Conservation (phyloP, 2,329 filamentous ascomycete genomes). For the Cucurbitaria berberidis region DNA sequence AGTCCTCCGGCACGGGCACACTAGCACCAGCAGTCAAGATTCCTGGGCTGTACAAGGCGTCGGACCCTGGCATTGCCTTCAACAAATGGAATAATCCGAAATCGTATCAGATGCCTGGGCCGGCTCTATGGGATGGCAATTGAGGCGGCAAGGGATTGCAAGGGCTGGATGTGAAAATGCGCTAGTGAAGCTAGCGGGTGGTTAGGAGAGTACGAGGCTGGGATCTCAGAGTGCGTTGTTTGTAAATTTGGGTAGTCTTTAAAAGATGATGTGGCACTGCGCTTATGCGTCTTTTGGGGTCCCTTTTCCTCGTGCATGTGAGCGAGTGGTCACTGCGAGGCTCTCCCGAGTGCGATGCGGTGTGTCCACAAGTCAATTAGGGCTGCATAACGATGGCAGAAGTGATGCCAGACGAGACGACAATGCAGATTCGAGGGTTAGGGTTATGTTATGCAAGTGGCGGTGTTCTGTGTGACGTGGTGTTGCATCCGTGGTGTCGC, state of each 20-base stretch:
- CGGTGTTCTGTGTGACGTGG: slow-evolving; percentile 21
- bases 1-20: slow-evolving; percentile 49
- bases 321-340: background rate
- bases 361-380: background rate
- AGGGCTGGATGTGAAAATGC: background rate
- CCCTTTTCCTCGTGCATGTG: background rate
- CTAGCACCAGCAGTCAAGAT: slow-evolving; percentile 55
- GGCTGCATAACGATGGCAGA: background rate
- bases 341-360: background rate
- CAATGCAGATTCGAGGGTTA: too few relatives aligned
- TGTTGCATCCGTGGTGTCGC: slow-evolving; percentile 13
- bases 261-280: background rate
- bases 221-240: background rate
- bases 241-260: background rate
- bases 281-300: background rate
- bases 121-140: slow-evolving; percentile 30
- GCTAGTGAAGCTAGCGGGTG: background rate
- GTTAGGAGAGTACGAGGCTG: background rate
- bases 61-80: slow-evolving; percentile 57
- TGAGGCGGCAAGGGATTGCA: background rate
- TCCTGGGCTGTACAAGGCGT: slow-evolving; percentile 57
- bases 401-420: too few relatives aligned
- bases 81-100: slow-evolving; percentile 51
- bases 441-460: background rate
- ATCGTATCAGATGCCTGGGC: slow-evolving; percentile 41